phyloP scores from a whole-genome alignment of 2,329 filamentous ascomycete genomes.

The Capronia americana region DNA sequence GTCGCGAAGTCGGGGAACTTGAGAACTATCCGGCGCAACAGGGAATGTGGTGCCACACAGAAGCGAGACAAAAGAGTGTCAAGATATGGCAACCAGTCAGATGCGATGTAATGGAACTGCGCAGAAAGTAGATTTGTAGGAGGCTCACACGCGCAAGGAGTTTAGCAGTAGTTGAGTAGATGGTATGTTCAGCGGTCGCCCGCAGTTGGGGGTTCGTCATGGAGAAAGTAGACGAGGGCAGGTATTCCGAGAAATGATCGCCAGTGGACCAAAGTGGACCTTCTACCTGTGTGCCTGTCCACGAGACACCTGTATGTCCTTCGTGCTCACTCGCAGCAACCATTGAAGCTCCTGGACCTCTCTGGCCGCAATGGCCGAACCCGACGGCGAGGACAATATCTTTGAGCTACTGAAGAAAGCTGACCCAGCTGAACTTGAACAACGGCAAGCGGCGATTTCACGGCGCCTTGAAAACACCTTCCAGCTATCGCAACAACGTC shows the following conservation, averaged over 20 bases:
- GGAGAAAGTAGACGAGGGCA: not conserved
- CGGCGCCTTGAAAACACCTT: constrained; percentile 64
- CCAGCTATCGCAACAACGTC: constrained; percentile 67
- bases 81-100: not conserved
- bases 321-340: constrained; percentile 4
- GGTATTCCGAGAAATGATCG: not conserved
- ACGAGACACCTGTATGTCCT: not conserved
- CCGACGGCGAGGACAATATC: constrained; percentile 31
- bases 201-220: not conserved
- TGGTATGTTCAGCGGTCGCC: not conserved
- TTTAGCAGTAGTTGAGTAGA: not conserved
- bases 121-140: not conserved
- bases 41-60: not conserved
- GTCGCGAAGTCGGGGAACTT: not conserved
- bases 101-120: not conserved
- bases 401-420: constrained; percentile 36
- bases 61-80: not conserved
- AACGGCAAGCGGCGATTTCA: constrained; percentile 66
- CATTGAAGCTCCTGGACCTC: constrained; percentile 3
- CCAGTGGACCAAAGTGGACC: not conserved
- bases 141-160: not conserved
- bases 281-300: not conserved
- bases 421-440: constrained; percentile 65
- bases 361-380: constrained; percentile 28
- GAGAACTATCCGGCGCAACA: not conserved